Conservation (phyloP, 2,329 filamentous ascomycete species). For the Teratosphaeria zuluensis region DNA sequence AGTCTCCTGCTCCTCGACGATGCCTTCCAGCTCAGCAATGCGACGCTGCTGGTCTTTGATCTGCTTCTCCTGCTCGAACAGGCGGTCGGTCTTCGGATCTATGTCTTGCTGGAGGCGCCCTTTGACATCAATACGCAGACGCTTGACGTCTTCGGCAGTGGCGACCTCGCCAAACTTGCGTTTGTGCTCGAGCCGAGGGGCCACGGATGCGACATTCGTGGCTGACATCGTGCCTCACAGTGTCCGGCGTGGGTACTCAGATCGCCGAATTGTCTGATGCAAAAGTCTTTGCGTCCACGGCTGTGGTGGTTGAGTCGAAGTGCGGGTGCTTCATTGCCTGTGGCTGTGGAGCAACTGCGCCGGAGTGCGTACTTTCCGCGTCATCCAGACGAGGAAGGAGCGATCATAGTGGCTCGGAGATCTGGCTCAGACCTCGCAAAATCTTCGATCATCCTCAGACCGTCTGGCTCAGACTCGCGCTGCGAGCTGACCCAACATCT, state of each 20-base stretch:
- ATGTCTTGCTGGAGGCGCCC: not conserved
- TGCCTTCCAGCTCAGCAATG: not conserved
- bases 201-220: not conserved
- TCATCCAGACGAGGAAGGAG: not conserved
- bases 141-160: not conserved
- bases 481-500: no score
- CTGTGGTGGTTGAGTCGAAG: not conserved
- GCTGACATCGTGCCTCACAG: not conserved
- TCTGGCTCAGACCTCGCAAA: no score
- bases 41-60: conserved; percentile 1
- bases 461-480: no score
- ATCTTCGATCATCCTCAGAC: no score
- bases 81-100: not conserved
- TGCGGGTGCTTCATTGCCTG: not conserved
- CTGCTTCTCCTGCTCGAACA: conserved; percentile 4
- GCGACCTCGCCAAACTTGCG: not conserved
- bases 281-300: not conserved
- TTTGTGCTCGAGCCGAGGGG: not conserved
- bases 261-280: not conserved
- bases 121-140: not conserved
- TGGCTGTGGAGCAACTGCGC: not conserved
- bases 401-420: not conserved
- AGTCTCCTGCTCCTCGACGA: not conserved
- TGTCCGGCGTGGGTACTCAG: not conserved
- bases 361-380: not conserved